Evolutionary conservation across 805 yeast species (phyloP).

Genomic region (Lipomyces anomalus): DNA sequence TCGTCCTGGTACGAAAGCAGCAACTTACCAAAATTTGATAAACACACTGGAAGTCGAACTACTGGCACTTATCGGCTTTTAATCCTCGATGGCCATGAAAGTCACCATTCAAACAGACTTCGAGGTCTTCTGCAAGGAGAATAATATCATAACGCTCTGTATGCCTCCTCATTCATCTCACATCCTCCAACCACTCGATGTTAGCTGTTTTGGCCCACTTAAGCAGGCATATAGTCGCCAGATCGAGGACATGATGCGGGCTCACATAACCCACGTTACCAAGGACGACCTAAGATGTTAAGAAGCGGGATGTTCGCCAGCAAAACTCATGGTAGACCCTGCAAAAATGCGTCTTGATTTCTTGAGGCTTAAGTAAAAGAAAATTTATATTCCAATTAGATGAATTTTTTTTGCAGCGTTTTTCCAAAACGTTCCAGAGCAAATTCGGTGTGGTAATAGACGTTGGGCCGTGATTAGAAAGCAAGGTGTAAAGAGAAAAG

Average conservation of each 20-base stretch:
- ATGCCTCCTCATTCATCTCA: slow-evolving; percentile 14
- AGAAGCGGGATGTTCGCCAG: too few relatives aligned
- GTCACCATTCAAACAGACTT: slow-evolving; percentile 6
- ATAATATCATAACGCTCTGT: slow-evolving; percentile 6
- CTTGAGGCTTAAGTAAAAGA: too few relatives aligned
- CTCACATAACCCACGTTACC: not conserved
- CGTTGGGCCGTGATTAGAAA: too few relatives aligned
- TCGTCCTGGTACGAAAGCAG: slow-evolving; percentile 3
- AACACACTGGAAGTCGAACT: slow-evolving; percentile 4
- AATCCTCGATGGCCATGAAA: slow-evolving; percentile 11
- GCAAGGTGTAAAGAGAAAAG: too few relatives aligned
- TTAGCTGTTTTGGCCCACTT: slow-evolving; percentile 7
- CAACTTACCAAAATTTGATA: slow-evolving; percentile 4
- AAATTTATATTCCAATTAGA: too few relatives aligned
- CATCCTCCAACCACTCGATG: slow-evolving; percentile 7
- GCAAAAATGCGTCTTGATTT: too few relatives aligned
- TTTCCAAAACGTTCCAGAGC: too few relatives aligned
- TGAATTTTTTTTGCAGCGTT: too few relatives aligned
- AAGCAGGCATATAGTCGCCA: slow-evolving; percentile 8
- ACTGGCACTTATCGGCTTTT: slow-evolving; percentile 6
- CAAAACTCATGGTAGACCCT: too few relatives aligned
- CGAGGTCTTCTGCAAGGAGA: slow-evolving; percentile 2
- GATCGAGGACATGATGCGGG: slow-evolving; percentile 3
- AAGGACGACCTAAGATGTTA: too few relatives aligned
- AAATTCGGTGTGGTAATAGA: too few relatives aligned